Evolutionary conservation across 2,329 filamentous ascomycete species (phyloP).

Genomic region (Aspergillus awamori): DNA sequence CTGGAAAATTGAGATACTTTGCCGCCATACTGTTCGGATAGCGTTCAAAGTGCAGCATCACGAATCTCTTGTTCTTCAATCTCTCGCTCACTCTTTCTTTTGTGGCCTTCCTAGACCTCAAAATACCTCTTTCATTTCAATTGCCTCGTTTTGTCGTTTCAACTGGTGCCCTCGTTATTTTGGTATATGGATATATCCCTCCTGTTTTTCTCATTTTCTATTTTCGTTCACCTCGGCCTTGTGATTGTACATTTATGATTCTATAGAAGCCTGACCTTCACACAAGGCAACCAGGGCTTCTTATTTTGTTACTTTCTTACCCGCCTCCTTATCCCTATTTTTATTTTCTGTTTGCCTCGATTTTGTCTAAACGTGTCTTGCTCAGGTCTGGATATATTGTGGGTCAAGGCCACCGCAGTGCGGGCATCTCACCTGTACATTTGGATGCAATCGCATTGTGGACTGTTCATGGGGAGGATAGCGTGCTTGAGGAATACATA

Average conservation of each 20-base stretch:
- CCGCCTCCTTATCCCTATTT: constrained; percentile 1
- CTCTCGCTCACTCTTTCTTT: constrained; percentile 8
- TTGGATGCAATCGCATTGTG: constrained; percentile 5
- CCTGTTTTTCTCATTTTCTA: not conserved
- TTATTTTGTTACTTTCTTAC: constrained; percentile 2
- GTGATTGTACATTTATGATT: constrained; percentile 18
- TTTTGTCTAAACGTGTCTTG: not conserved
- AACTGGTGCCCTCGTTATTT: constrained; percentile 5
- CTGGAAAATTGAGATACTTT: not conserved
- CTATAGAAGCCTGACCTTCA: not conserved
- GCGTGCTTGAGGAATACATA: constrained; percentile 11
- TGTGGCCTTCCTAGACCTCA: not conserved
- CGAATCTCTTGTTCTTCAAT: constrained; percentile 3
- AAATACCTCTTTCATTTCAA: constrained; percentile 3
- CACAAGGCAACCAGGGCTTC: constrained; percentile 6
- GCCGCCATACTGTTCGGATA: not conserved
- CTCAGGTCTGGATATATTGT: constrained; percentile 12
- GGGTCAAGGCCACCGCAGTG: not conserved
- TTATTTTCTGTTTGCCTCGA: not conserved
- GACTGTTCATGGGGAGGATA: constrained; percentile 5
- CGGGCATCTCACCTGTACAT: constrained; percentile 13
- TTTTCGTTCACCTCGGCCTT: not conserved
- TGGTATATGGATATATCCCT: constrained; percentile 7
- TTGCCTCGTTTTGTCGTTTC: constrained; percentile 3
- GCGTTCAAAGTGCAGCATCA: not conserved